A percentile compares a stretch with the other conserved stretches of the same genome.
phyloP scores from a whole-genome alignment of 1,284 basidiomycete genomes.

The Ustilago loliicola region DNA sequence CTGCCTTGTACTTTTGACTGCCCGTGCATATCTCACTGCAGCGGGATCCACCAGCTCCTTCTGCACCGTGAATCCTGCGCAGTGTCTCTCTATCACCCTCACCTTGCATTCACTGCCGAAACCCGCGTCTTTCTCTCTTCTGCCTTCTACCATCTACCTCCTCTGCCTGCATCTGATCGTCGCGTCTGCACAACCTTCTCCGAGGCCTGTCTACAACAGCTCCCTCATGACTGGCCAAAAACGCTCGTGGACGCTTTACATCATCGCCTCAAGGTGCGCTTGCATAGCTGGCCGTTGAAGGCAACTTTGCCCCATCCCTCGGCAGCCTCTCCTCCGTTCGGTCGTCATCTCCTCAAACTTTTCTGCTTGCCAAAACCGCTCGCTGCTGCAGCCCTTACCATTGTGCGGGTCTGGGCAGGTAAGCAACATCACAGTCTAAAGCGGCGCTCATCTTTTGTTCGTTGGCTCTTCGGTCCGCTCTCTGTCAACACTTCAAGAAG shows the following conservation, averaged over 20 bases:
- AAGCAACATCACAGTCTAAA: no score
- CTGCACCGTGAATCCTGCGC: not conserved
- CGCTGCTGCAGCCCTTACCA: not conserved
- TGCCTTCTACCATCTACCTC: not conserved
- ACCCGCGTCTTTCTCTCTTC: not conserved
- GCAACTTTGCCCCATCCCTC: not conserved
- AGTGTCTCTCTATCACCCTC: not conserved
- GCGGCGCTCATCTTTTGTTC: no score
- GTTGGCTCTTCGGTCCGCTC: no score
- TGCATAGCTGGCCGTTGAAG: not conserved
- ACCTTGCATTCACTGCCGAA: not conserved
- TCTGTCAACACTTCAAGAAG: no score
- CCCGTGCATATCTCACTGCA: not conserved
- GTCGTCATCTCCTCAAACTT: not conserved
- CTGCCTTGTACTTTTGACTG: not conserved
- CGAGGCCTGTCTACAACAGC: not conserved
- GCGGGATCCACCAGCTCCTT: no score
- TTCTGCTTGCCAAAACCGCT: not conserved
- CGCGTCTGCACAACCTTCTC: not conserved
- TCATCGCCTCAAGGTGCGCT: not conserved
- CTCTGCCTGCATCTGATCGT: slow-evolving; percentile 1
- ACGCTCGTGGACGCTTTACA: not conserved
- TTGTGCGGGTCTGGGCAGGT: not conserved
- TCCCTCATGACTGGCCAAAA: not conserved
- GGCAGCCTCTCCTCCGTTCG: not conserved